Evolutionary conservation across 2,329 filamentous ascomycete genomes (phyloP).

Genomic region (Hymenoscyphus infarciens): DNA sequence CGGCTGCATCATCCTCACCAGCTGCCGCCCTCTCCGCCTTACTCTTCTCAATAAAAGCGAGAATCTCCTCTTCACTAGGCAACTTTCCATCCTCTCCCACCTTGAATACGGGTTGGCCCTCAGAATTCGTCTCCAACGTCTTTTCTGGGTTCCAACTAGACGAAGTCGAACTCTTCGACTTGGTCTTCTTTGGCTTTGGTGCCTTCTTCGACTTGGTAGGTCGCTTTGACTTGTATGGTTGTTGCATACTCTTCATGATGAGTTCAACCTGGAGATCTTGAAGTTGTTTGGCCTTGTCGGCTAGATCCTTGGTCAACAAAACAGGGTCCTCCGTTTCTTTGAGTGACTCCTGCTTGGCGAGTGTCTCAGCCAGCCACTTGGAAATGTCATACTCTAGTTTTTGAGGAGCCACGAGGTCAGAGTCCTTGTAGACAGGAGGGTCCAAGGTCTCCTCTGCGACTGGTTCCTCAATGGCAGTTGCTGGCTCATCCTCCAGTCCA

Average conservation of each 20-base stretch:
- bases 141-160: conserved; percentile 34
- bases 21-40: conserved; percentile 17
- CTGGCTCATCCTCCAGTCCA: conserved; percentile 74
- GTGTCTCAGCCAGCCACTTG: conserved; percentile 72
- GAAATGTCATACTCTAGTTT: conserved; percentile 58
- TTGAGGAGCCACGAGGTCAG: conserved; percentile 66
- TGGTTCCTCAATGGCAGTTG: conserved; percentile 32
- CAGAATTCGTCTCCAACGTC: conserved; percentile 42
- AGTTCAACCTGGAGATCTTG: conserved; percentile 67
- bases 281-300: conserved; percentile 65
- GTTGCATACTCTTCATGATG: conserved; percentile 63
- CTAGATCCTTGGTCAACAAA: conserved; percentile 68
- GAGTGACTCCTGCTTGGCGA: conserved; percentile 68
- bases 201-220: conserved; percentile 38
- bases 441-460: conserved; percentile 47
- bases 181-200: conserved; percentile 34
- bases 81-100: conserved; percentile 42
- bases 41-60: conserved; percentile 51
- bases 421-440: conserved; percentile 65
- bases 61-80: conserved; percentile 47
- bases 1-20: conserved; percentile 6
- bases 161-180: conserved; percentile 35
- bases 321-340: conserved; percentile 69
- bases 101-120: conserved; percentile 36
- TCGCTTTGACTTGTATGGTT: conserved; percentile 38